A percentile compares a stretch with the other conserved stretches of the same genome.
These are phyloP conservation scores for Fraxinus anomala DNA, from an alignment of 257 asterid genomes.

Conservation along the genomic window DNA sequence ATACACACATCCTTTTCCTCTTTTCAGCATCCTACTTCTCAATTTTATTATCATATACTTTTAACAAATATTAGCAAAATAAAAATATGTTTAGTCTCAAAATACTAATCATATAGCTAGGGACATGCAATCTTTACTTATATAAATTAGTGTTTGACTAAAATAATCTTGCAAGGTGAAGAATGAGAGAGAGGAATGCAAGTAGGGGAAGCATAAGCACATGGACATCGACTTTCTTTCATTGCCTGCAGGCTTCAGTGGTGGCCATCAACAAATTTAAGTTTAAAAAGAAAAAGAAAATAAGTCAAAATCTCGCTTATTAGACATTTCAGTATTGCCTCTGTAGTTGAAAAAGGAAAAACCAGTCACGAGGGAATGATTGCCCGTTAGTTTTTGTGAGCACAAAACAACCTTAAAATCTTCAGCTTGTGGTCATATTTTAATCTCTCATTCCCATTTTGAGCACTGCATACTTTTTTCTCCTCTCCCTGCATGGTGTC, in stretches of 20 bases:
- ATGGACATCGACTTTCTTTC: slow-evolving; percentile 72
- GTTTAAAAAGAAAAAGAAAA: neutral
- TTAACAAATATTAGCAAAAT: neutral
- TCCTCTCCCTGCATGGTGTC: neutral
- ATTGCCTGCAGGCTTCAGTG: slow-evolving; percentile 68
- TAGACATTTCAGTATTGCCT: neutral
- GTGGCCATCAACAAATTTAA: slow-evolving; percentile 22
- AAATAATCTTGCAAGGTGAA: slow-evolving; percentile 34
- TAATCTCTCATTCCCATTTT: slow-evolving; percentile 27
- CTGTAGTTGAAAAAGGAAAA: neutral
- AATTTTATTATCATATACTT: neutral
- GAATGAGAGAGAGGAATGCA: slow-evolving; percentile 48
- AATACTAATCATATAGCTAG: slow-evolving; percentile 31
- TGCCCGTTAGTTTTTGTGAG: slow-evolving; percentile 39
- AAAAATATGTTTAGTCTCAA: neutral
- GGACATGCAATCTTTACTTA: slow-evolving; percentile 36
- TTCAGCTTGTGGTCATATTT: slow-evolving; percentile 38
- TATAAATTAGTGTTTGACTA: slow-evolving; percentile 31
- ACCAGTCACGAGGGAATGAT: slow-evolving; percentile 44
- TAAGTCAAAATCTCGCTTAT: neutral
- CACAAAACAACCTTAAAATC: slow-evolving; percentile 46
- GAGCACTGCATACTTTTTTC: neutral
- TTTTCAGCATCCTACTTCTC: slow-evolving; percentile 26
- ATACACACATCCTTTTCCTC: slow-evolving; percentile 31
- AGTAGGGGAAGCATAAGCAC: slow-evolving; percentile 69